phyloP scores from a whole-genome alignment of 305 asterid species.

The Fraxinus sp. region DNA sequence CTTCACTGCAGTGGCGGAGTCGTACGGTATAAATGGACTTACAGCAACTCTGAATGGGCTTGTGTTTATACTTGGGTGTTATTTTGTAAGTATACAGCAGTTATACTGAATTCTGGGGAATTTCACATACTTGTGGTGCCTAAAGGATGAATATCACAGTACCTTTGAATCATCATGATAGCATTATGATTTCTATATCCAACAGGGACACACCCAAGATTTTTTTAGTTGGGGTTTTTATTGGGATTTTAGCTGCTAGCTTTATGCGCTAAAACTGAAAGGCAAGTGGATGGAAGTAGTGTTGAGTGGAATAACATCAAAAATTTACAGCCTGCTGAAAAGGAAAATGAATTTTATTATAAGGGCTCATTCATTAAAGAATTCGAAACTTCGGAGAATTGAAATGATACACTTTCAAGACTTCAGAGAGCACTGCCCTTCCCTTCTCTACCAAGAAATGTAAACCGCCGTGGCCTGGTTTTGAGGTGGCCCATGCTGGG shows the following conservation, averaged over 20 bases:
- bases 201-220: background rate
- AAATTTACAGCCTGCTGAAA: background rate
- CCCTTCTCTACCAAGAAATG: background rate
- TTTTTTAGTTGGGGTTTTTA: background rate
- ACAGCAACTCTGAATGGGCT: slow-evolving; percentile 44
- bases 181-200: background rate
- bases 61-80: slow-evolving; percentile 48
- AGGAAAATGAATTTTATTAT: background rate
- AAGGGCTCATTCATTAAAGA: background rate
- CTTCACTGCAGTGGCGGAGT: slow-evolving; percentile 54
- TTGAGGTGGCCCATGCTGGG: background rate
- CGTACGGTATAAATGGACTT: slow-evolving; percentile 50
- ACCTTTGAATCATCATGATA: background rate
- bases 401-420: background rate
- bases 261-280: background rate
- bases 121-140: background rate
- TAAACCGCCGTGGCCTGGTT: background rate
- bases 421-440: background rate
- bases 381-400: background rate
- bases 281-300: background rate
- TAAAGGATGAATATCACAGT: background rate
- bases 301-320: background rate
- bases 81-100: slow-evolving; percentile 57
- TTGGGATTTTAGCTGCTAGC: background rate
- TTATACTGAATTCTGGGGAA: background rate